Percentiles rank a stretch among this genome's conserved stretches.
Evolutionary conservation across 345 rosid species (phyloP).

Genomic region (Citrus maxima): DNA sequence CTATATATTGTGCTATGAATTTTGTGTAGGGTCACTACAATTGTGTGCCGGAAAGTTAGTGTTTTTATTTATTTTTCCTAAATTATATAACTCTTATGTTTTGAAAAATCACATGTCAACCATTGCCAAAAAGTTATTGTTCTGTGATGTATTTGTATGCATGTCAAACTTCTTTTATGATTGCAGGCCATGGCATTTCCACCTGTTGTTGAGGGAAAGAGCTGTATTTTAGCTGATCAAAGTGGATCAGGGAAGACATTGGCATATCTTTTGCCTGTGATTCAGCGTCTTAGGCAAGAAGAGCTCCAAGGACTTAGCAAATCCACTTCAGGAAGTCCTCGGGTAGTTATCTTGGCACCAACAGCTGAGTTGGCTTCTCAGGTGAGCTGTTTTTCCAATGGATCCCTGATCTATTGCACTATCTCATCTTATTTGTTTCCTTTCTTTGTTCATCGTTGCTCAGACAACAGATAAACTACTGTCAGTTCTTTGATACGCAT

Average conservation of each 20-base stretch:
- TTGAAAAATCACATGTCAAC: neutral
- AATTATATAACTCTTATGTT: neutral
- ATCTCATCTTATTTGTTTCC: neutral
- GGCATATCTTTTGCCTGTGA: constrained; percentile 78
- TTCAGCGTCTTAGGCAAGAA: constrained; percentile 85
- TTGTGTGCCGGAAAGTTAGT: neutral
- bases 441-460: neutral
- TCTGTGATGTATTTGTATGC: neutral
- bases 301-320: constrained; percentile 69
- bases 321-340: constrained; percentile 61
- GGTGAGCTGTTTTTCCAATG: constrained; percentile 35
- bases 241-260: constrained; percentile 98
- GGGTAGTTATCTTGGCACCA: constrained; percentile 74
- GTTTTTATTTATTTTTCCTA: neutral
- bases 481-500: neutral
- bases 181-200: constrained; percentile 86
- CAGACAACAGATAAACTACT: neutral
- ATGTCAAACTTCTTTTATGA: constrained; percentile 14
- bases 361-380: constrained; percentile 97
- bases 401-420: neutral
- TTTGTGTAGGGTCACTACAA: neutral
- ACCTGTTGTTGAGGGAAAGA: constrained; percentile 68
- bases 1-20: neutral
- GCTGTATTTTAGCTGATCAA: constrained; percentile 92
- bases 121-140: neutral